Percentiles rank a stretch among this genome's conserved stretches.
phyloP scores from a whole-genome alignment of 495 filamentous ascomycete species.

The Penicillium coffeae region DNA sequence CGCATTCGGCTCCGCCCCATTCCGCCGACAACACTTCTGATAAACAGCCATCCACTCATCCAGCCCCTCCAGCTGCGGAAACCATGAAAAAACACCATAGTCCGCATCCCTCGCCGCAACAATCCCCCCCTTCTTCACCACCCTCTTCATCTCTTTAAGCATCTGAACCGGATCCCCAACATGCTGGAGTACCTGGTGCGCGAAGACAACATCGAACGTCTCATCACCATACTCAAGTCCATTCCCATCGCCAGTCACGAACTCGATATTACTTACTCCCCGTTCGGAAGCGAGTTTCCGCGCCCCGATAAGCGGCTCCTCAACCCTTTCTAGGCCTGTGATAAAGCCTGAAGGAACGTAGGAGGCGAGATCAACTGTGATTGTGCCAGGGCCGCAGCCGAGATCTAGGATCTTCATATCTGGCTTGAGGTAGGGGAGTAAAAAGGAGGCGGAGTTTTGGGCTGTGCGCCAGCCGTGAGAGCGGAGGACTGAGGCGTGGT shows the following conservation, averaged over 20 bases:
- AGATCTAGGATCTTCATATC: conserved; percentile 52
- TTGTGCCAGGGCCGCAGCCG: conserved; percentile 57
- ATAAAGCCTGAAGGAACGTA: conserved; percentile 45
- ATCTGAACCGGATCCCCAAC: conserved; percentile 37
- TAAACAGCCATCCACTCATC: conserved; percentile 39
- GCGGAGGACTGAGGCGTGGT: conserved; percentile 45
- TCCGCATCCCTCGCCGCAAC: conserved; percentile 48
- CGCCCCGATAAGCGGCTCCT: conserved; percentile 34
- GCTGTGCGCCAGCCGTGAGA: conserved; percentile 50
- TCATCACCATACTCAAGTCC: conserved; percentile 40
- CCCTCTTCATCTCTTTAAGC: conserved; percentile 47
- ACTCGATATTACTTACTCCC: conserved; percentile 41
- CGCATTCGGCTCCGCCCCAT: conserved; percentile 48
- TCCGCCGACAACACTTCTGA: conserved; percentile 29
- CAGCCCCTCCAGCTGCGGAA: conserved; percentile 42
- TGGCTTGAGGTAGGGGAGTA: conserved; percentile 45
- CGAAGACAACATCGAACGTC: conserved; percentile 55
- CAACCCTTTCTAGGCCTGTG: conserved; percentile 36
- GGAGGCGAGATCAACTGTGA: conserved; percentile 49
- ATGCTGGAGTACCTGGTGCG: conserved; percentile 54
- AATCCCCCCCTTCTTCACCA: conserved; percentile 49
- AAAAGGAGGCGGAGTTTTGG: conserved; percentile 43
- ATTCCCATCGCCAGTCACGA: conserved; percentile 44
- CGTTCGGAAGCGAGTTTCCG: conserved; percentile 29
- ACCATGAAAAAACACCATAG: conserved; percentile 38